phyloP scores from a whole-genome alignment of 73 alveolate species.

The Blepharisma japonicum region DNA sequence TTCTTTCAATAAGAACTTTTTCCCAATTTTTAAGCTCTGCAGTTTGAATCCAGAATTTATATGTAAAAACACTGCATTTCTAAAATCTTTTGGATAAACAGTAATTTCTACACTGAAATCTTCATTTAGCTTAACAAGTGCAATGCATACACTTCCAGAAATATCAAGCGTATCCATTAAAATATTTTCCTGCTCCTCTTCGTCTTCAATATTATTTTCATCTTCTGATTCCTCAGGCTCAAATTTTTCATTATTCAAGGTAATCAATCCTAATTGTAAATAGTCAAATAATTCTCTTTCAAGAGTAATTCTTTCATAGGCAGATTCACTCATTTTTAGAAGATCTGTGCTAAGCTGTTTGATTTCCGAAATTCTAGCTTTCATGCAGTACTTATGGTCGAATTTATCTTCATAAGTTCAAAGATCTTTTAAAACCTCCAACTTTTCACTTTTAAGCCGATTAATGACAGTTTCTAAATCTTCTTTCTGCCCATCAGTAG shows the following conservation, averaged over 20 bases:
- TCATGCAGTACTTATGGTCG: not conserved
- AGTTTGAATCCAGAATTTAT: not conserved
- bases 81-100: slow-evolving; percentile 1
- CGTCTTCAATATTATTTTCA: not conserved
- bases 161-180: not conserved
- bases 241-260: not conserved
- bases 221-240: not conserved
- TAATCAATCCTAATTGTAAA: slow-evolving; percentile 7
- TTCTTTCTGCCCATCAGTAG: not conserved
- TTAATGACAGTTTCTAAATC: not conserved
- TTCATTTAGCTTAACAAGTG: not conserved
- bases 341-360: not conserved
- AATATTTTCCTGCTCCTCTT: not conserved
- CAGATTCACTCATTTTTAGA: slow-evolving; percentile 4
- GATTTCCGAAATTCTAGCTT: slow-evolving; percentile 2
- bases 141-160: not conserved
- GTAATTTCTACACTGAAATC: not conserved
- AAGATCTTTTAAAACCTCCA: slow-evolving; percentile 2
- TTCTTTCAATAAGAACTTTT: not conserved
- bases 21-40: not conserved
- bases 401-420: slow-evolving; percentile 11
- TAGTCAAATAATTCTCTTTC: slow-evolving; percentile 15
- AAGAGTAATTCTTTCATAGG: not conserved
- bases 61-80: not conserved
- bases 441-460: slow-evolving; percentile 8